Conservation (phyloP, 306 rosid genomes). For the Notholithocarpus densiflorus region DNA sequence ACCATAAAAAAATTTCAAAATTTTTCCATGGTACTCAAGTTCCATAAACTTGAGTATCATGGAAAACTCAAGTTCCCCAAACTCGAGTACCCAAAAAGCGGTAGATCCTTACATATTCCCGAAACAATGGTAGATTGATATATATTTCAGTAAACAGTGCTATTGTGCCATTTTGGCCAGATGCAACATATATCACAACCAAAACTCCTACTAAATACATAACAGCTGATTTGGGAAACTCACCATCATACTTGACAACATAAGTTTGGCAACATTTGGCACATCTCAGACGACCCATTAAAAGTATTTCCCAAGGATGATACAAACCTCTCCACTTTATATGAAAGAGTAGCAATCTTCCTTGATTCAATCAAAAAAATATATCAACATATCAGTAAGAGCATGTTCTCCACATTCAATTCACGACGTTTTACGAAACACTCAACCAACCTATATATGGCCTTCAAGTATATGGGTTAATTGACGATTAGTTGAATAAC, state of each 20-base stretch:
- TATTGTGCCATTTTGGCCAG: background rate
- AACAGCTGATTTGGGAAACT: constrained; percentile 38
- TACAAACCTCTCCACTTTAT: constrained; percentile 37
- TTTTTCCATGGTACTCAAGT: too few relatives aligned
- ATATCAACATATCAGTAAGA: constrained; percentile 8
- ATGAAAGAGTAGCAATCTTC: constrained; percentile 39
- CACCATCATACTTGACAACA: constrained; percentile 89
- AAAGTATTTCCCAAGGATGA: constrained; percentile 24
- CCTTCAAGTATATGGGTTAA: background rate
- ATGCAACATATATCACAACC: background rate
- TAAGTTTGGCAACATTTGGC: constrained; percentile 30
- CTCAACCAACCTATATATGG: background rate
- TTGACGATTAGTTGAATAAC: background rate
- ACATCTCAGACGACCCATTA: constrained; percentile 19
- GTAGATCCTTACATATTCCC: too few relatives aligned
- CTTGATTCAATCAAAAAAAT: constrained; percentile 47
- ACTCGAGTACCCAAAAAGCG: too few relatives aligned
- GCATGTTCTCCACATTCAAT: background rate
- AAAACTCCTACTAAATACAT: background rate
- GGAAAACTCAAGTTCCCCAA: too few relatives aligned
- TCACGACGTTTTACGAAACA: background rate
- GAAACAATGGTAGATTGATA: too few relatives aligned
- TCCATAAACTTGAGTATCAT: too few relatives aligned
- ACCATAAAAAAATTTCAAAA: too few relatives aligned
- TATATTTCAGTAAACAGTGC: too few relatives aligned